Evolutionary conservation across 2,329 filamentous ascomycete species (phyloP).

Genomic region (Elsinoe batatas): DNA sequence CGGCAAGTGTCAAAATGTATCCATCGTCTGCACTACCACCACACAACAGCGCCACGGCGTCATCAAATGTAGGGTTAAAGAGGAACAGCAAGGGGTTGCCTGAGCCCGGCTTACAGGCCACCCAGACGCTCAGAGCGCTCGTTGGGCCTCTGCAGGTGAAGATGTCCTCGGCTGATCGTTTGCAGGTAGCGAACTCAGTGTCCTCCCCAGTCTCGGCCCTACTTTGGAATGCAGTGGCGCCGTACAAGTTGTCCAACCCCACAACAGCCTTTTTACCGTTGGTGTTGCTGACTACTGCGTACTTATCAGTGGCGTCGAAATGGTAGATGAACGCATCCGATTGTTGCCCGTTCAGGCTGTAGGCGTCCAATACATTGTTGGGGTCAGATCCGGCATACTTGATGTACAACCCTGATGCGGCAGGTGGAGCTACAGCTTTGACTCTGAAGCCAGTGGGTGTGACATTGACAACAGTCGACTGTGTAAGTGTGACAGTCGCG

Average conservation of each 20-base stretch:
- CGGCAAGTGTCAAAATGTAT: not conserved
- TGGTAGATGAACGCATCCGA: not conserved
- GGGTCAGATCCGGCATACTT: conserved; percentile 3
- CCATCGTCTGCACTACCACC: not conserved
- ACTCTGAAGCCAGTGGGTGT: conserved; percentile 14
- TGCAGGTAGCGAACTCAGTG: not conserved
- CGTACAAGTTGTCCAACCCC: not conserved
- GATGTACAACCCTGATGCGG: conserved; percentile 3
- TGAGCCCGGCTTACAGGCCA: not conserved
- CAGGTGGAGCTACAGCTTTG: conserved; percentile 1
- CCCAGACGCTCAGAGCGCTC: not conserved
- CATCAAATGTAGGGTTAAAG: not conserved
- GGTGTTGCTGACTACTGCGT: conserved; percentile 1
- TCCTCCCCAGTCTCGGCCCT: not conserved
- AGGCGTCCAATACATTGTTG: conserved; percentile 2
- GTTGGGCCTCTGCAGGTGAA: conserved; percentile 4
- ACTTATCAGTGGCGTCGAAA: not conserved
- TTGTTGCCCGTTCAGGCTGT: conserved; percentile 3
- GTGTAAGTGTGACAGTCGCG: conserved; percentile 14
- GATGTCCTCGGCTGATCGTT: not conserved
- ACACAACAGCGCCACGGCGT: not conserved
- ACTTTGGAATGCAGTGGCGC: not conserved
- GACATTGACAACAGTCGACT: conserved; percentile 17
- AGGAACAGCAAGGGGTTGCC: not conserved
- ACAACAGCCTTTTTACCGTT: not conserved